These are phyloP conservation scores for Phenoliferia sp. DNA, from an alignment of 1,284 basidiomycete species.

Conservation along the genomic window DNA sequence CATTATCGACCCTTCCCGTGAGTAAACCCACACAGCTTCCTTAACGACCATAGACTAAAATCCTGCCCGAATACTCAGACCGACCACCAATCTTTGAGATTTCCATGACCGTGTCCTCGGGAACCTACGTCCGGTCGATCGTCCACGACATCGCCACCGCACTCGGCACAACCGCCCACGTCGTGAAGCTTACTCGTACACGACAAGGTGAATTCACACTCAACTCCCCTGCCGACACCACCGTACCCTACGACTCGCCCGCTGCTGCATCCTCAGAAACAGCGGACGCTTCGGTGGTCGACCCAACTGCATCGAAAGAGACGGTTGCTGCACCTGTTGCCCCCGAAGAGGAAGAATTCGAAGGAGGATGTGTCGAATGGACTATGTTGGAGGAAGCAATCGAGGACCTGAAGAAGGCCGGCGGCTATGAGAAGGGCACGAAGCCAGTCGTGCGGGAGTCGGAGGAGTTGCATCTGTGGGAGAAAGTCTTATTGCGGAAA, in stretches of 20 bases:
- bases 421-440: slow-evolving; percentile 4
- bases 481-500: slow-evolving; percentile 42
- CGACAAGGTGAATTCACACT: slow-evolving; percentile 76
- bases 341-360: neutral
- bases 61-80: neutral
- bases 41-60: neutral
- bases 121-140: slow-evolving; percentile 88
- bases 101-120: slow-evolving; percentile 86
- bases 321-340: no score
- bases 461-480: slow-evolving; percentile 62
- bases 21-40: neutral
- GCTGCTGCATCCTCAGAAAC: neutral
- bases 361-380: slow-evolving; percentile 36
- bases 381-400: slow-evolving; percentile 31
- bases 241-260: neutral
- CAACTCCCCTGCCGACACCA: slow-evolving; percentile 29
- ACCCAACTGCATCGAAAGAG: neutral
- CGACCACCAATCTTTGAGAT: slow-evolving; percentile 75
- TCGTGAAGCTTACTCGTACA: slow-evolving; percentile 78
- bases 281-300: neutral
- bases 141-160: slow-evolving; percentile 82
- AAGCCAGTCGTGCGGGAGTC: slow-evolving; percentile 45
- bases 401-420: slow-evolving; percentile 21
- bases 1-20: neutral
- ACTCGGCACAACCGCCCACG: slow-evolving; percentile 79